Base-by-base conservation (phyloP, 2,329 filamentous ascomycete genomes). In the Juglanconis juglandina region DNA sequence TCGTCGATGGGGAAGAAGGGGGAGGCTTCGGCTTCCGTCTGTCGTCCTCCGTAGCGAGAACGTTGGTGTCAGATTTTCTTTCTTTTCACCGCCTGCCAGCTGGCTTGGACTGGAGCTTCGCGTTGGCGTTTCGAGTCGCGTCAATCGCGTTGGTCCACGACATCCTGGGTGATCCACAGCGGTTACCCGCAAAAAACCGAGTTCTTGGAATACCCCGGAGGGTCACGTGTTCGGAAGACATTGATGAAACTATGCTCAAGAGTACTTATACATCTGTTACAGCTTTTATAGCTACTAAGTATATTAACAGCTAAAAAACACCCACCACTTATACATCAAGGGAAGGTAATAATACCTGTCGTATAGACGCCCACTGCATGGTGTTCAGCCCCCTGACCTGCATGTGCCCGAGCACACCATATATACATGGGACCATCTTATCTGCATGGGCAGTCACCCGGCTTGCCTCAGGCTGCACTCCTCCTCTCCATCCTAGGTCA, bases 81-180 rank as follows among this genome's bases (percentile, higher is more conserved):
- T 10, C 10, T 42, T 13, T 30, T 42, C 37, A 24, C 30, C 50
- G 30, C 34, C 24, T 24, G 17, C 37, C 49, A 39, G 11, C 9
- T 41, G 17, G 35, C 50, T 50, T 14, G 30, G 48, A 2, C 13
- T 39, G 34, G n/a, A 17, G 14, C 34, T 35, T 42, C 14, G 24
- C 35, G 34, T 41, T 14, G 37, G 34, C 35, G 32, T 42, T 30
- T 53, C 50, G 37, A 35, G 53, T 55, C 41, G 41, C 32, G 42
- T 55, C 42, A 47, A 55, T 47, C 53, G 53, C 53, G 42, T 13
- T n/a, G 34, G 53, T 47, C 53, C 41, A 47, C 42, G 53, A 47
- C 53, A 55, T 35, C 53, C 53, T 47, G 33, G 53, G 42, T n/a
- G 53, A 46, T 32, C 53, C 53, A 55, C 53, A 13, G 41, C 32